phyloP scores from a whole-genome alignment of 2,329 filamentous ascomycete species.

The Knoxdaviesia capensis region DNA sequence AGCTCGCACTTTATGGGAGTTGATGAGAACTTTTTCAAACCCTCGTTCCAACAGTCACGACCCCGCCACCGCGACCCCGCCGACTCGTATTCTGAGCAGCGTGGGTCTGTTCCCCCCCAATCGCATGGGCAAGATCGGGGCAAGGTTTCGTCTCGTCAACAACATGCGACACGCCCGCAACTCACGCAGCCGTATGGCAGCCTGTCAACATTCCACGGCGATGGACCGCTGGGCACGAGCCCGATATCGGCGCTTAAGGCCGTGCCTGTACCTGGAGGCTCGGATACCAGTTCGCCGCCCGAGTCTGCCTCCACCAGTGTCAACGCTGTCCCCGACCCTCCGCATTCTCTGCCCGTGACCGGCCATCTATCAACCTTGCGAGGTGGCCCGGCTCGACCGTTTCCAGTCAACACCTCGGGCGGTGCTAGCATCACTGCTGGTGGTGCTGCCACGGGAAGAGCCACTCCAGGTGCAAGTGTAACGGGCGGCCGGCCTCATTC shows the following conservation, averaged over 20 bases:
- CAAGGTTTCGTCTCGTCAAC: neutral
- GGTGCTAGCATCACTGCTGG: no score
- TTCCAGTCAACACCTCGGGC: conserved; percentile 1
- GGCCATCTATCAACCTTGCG: conserved; percentile 9
- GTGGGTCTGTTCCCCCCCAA: no score
- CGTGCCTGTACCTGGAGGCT: conserved; percentile 34
- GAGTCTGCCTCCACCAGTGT: conserved; percentile 22
- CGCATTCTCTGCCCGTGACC: conserved; percentile 32
- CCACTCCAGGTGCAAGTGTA: no score
- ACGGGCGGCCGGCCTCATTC: conserved; percentile 40
- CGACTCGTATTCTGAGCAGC: no score
- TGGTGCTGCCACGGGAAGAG: no score
- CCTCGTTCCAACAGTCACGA: conserved; percentile 32
- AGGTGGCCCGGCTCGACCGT: conserved; percentile 2
- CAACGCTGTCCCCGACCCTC: conserved; percentile 22
- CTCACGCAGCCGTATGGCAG: conserved; percentile 63
- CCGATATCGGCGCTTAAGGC: conserved; percentile 68
- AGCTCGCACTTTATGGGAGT: conserved; percentile 87
- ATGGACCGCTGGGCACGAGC: conserved; percentile 57
- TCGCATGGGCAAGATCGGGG: no score
- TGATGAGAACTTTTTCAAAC: conserved; percentile 72
- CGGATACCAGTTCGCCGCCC: conserved; percentile 39
- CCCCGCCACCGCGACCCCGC: neutral
- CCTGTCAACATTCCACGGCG: conserved; percentile 75
- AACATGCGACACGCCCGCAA: neutral